Conservation (phyloP, 2,329 filamentous ascomycete species). For the Cercospora brassicicola region DNA sequence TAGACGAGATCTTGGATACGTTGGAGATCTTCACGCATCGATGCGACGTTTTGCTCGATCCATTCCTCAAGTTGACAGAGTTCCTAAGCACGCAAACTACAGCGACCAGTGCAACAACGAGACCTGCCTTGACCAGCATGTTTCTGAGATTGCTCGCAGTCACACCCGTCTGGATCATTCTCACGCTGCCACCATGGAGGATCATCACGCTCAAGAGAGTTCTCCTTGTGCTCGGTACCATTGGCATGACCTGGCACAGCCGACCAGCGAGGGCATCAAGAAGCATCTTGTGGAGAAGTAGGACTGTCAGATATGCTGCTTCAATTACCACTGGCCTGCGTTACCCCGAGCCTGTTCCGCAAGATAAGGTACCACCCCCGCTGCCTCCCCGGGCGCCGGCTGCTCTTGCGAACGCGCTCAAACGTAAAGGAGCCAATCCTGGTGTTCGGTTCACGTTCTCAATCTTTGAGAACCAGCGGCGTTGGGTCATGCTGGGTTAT, state of each 20-base stretch:
- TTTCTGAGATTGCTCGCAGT: constrained; percentile 86
- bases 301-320: constrained; percentile 67
- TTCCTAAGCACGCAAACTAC: constrained; percentile 82
- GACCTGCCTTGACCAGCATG: constrained; percentile 83
- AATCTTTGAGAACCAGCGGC: constrained; percentile 91
- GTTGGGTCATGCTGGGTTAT: constrained; percentile 95
- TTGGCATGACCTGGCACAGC: constrained; percentile 89
- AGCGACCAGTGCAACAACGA: constrained; percentile 85
- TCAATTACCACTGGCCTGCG: constrained; percentile 76
- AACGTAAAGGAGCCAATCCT: constrained; percentile 50
- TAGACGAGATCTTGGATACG: constrained; percentile 96
- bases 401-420: constrained; percentile 40
- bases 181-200: constrained; percentile 78
- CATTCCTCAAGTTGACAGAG: constrained; percentile 83
- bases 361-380: constrained; percentile 33
- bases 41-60: constrained; percentile 89
- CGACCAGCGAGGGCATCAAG: constrained; percentile 80
- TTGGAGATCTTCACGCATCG: constrained; percentile 85
- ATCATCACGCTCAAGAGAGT: constrained; percentile 86
- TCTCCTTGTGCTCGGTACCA: constrained; percentile 79
- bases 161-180: constrained; percentile 80
- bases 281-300: constrained; percentile 86
- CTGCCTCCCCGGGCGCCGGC: constrained; percentile 24
- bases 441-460: constrained; percentile 96
- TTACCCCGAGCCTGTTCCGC: constrained; percentile 53